phyloP scores from a whole-genome alignment of 2,329 filamentous ascomycete species.

The Whalleya microplaca region DNA sequence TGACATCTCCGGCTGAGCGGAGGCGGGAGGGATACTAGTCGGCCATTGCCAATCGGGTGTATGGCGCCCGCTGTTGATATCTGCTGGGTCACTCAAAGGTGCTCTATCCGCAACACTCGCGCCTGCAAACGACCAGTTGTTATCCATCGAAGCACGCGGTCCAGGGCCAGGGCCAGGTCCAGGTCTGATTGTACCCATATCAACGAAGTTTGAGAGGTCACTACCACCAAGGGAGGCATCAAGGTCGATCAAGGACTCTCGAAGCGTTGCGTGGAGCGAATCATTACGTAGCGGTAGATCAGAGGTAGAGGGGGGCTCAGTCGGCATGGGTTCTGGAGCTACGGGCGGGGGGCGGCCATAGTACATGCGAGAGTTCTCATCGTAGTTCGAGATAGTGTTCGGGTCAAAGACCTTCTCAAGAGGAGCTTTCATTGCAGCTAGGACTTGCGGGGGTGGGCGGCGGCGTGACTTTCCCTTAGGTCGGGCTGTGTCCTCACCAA shows the following conservation, averaged over 20 bases:
- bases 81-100: conserved; percentile 61
- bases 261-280: conserved; percentile 54
- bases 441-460: conserved; percentile 59
- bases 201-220: conserved; percentile 60
- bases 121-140: conserved; percentile 50
- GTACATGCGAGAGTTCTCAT: conserved; percentile 65
- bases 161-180: conserved; percentile 36
- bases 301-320: conserved; percentile 41
- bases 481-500: conserved; percentile 56
- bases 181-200: conserved; percentile 64
- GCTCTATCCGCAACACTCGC: conserved; percentile 47
- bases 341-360: conserved; percentile 53
- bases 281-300: conserved; percentile 65
- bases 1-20: conserved; percentile 57
- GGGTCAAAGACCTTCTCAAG: conserved; percentile 69
- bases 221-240: conserved; percentile 62
- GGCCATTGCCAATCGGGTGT: conserved; percentile 64
- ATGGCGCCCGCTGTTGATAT: conserved; percentile 54
- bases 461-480: conserved; percentile 57
- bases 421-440: conserved; percentile 61
- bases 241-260: conserved; percentile 68
- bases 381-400: conserved; percentile 66
- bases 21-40: conserved; percentile 54
- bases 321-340: conserved; percentile 17
- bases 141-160: conserved; percentile 52